Base-by-base conservation (phyloP, 805 yeast genomes). In the Candida xiaguanensis region DNA sequence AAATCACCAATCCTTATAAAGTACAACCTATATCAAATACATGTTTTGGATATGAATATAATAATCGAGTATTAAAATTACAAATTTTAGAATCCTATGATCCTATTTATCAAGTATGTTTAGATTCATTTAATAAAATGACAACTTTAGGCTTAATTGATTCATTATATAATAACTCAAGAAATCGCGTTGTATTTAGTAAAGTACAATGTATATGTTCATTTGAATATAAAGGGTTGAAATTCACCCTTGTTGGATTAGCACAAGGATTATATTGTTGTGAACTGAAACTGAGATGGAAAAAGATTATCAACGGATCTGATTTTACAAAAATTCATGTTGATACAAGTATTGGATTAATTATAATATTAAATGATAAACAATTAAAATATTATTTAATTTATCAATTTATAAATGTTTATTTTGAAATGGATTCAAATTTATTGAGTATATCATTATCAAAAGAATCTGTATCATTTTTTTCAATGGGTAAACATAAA, bases 401-500 rank as follows among this genome's bases (percentile, higher is more conserved):
- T 16, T 82, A 81, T 29, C 77, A 78, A 47, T 51, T 90, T 12
- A 55, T 83, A 35, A 64, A 75, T 16, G 80, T 85, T 12, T 81
- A 78, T 51, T 71, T 72, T 40, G 75, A 70, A 29, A 58, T 50
- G 8, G 55, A 59, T 16, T 60, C 62, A 18, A 53, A 55, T 3
- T 47, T 73, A 15, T 64, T 74, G n/a, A 75, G 82, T 12, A 70
- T 75, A 22, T 57, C 69, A 19, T 49, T 78, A 9, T 65, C 78
- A 11, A 67, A 72, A 46, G 77, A 78, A 35, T 62, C 56, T 60
- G 78, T 54, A 0, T 59, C 74, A 2, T 80, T 74, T 46, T 89
- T 85, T 60, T 75, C 74, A 34, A 64, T 84, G 43, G 96, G 93
- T 0, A 74, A 70, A 22, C 87, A 89, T 53, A 72, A 79, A 42